These are phyloP conservation scores for Saccharomycopsis sp. DNA, from an alignment of 805 yeast genomes.

Conservation along the genomic window DNA sequence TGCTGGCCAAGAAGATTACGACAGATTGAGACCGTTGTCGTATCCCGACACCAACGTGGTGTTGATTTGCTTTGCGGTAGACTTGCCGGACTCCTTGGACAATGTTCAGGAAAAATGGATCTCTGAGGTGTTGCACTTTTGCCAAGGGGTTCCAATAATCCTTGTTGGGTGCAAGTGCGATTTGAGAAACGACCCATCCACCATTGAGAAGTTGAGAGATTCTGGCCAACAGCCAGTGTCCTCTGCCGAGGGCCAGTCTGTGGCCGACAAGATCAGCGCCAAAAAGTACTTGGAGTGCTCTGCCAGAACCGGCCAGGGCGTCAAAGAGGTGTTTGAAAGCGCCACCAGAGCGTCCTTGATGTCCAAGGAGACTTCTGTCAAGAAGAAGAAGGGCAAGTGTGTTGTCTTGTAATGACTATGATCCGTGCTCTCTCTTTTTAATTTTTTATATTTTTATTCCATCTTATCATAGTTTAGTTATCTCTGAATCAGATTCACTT, in stretches of 20 bases:
- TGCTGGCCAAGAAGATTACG: slow-evolving; percentile 97
- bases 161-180: slow-evolving; percentile 89
- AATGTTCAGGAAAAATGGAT: slow-evolving; percentile 96
- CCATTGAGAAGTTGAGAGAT: slow-evolving; percentile 65
- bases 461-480: too few relatives aligned
- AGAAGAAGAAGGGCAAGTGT: too few relatives aligned
- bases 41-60: slow-evolving; percentile 92
- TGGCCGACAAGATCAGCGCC: slow-evolving; percentile 86
- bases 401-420: too few relatives aligned
- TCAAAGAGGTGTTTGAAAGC: slow-evolving; percentile 83
- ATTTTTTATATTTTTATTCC: too few relatives aligned
- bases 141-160: slow-evolving; percentile 89
- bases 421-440: too few relatives aligned
- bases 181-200: slow-evolving; percentile 72
- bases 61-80: slow-evolving; percentile 83
- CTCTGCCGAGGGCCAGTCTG: slow-evolving; percentile 73
- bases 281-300: slow-evolving; percentile 84
- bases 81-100: slow-evolving; percentile 84
- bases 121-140: slow-evolving; percentile 85
- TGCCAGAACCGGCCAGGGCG: slow-evolving; percentile 86
- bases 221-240: slow-evolving; percentile 76
- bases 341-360: slow-evolving; percentile 86
- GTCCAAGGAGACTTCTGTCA: too few relatives aligned
- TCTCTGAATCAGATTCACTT: too few relatives aligned
- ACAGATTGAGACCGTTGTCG: slow-evolving; percentile 36